phyloP scores from a whole-genome alignment of 495 filamentous ascomycete genomes.

The Xylaria acuta region DNA sequence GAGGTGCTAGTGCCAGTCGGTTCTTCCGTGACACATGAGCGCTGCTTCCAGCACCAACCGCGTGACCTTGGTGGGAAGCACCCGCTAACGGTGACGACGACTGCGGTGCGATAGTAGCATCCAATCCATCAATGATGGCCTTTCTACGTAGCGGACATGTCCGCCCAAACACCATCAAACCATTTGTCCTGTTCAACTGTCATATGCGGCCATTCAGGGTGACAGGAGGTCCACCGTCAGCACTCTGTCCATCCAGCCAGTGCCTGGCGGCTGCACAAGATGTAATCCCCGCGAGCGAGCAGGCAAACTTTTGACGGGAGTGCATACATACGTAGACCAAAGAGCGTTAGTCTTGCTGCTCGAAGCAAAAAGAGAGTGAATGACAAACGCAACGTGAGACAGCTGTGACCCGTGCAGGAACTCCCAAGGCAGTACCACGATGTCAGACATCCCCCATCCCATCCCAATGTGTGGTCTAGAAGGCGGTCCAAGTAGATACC shows the following conservation, averaged over 20 bases:
- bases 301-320: conserved; percentile 21
- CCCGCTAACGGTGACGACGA: conserved; percentile 8
- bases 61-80: conserved; percentile 21
- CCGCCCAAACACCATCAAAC: conserved; percentile 15
- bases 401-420: conserved; percentile 14
- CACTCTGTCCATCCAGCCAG: conserved; percentile 9
- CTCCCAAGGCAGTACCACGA: conserved; percentile 8
- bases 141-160: not conserved
- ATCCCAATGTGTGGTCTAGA: not conserved
- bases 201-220: conserved; percentile 19
- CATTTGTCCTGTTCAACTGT: not conserved
- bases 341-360: conserved; percentile 4
- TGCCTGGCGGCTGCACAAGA: conserved; percentile 26
- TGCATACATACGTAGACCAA: not conserved
- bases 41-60: conserved; percentile 19
- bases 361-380: not conserved
- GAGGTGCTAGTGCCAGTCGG: not conserved
- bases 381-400: conserved; percentile 28
- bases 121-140: not conserved
- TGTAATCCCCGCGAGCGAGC: conserved; percentile 1
- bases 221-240: not conserved
- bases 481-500: not conserved
- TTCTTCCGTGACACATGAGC: conserved; percentile 9
- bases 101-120: conserved; percentile 25
- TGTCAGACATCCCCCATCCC: not conserved